Base-by-base conservation (phyloP, 2,329 filamentous ascomycete species). In the Fusarium sterilihyphosum region DNA sequence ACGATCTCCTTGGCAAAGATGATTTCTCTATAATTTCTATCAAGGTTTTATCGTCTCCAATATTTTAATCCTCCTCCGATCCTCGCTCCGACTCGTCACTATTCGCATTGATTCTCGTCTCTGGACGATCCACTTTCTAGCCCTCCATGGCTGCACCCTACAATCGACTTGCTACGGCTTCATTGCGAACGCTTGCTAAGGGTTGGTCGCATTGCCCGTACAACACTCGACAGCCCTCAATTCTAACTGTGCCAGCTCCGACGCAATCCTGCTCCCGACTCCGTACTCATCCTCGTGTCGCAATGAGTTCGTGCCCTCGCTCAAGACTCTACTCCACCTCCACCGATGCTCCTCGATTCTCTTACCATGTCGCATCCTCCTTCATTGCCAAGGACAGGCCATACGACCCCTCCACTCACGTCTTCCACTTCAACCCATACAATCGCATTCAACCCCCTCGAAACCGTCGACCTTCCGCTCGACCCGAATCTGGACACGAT, bases 401-500 rank as follows among this genome's bases (percentile, higher is more conserved):
- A 38, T 95, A 91, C 84, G 88, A 93, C 72, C 90, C 92, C 18
- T 84, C 88, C n/a, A 87, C 86, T 54, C 91, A 94, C 83, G 85
- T 93, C 65, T 93, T 93, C 82, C 90, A 92, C 79, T 95, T 94
- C 84, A 91, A 92, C 73, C 90, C 90, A 3, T 87, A 90, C 82
- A 86, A 90, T 78, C 86, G 86, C 58, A 90, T 88, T 73, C 88
- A 88, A 70, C 86, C 85, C 68, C 86, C 86, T 26, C 79, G 78
- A 24, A 76, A 79, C 52, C 79, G 81, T 29, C 81, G 80, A 40
- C 79, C 74, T 58, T 81, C 81, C 40, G 79, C 80, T 37, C 90
- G 93, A 31, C 93, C 92, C 57, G 92, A 91, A 67, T 96, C 93
- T 58, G 96, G 96, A 22, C 95, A 99, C 83, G 96, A 99, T 87